Evolutionary conservation across 2,329 filamentous ascomycete species (phyloP).

Genomic region (Beauveria medogensis): DNA sequence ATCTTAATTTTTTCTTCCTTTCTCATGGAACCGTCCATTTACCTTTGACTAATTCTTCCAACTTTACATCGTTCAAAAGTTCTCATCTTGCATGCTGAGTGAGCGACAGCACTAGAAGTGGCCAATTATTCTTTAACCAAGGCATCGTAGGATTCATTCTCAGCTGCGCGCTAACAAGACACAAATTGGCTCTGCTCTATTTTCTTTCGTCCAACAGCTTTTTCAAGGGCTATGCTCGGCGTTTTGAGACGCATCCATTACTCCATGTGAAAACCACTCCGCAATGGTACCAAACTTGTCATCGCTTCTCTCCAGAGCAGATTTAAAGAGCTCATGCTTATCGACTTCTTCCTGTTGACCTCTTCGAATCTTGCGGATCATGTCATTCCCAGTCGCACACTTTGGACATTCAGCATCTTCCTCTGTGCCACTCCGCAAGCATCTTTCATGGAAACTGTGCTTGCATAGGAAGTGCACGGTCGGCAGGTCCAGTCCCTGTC

Average conservation of each 20-base stretch:
- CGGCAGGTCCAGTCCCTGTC: constrained; percentile 70
- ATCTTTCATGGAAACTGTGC: constrained; percentile 91
- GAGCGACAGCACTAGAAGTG: too few species aligned
- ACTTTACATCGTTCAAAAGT: too few species aligned
- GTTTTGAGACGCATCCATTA: constrained; percentile 57
- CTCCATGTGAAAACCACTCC: constrained; percentile 89
- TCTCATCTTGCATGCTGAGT: too few species aligned
- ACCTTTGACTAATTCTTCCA: too few species aligned
- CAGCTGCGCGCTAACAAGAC: not conserved
- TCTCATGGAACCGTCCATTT: too few species aligned
- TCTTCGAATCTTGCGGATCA: constrained; percentile 76
- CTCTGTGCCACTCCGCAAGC: constrained; percentile 48
- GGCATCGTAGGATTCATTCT: not conserved
- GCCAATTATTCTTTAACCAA: too few species aligned
- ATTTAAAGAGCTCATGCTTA: constrained; percentile 81
- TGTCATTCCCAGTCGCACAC: constrained; percentile 76
- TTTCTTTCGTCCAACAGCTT: not conserved
- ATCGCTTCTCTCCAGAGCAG: constrained; percentile 66
- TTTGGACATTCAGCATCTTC: constrained; percentile 74
- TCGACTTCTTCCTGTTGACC: constrained; percentile 81
- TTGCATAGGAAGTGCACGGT: constrained; percentile 96
- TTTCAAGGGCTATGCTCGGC: constrained; percentile 19
- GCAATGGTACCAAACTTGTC: constrained; percentile 87
- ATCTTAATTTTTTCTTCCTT: too few species aligned
- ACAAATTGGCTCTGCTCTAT: not conserved